These are phyloP conservation scores for Malus fusca DNA, from an alignment of 306 rosid species.

Conservation along the genomic window DNA sequence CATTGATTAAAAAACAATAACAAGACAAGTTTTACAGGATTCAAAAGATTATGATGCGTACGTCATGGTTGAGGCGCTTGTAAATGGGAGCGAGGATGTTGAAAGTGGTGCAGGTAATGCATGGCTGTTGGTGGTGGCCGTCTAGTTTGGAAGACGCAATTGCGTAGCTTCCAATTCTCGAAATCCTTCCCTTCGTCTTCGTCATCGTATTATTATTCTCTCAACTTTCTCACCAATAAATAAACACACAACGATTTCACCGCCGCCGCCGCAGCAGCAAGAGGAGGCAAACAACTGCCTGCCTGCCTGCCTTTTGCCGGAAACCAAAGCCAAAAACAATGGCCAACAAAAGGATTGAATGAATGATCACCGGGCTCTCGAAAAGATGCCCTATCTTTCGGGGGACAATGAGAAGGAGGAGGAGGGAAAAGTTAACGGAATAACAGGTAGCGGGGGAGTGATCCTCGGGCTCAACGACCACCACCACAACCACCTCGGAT, in stretches of 20 bases:
- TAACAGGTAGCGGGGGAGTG: constrained; percentile 12
- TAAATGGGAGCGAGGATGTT: constrained; percentile 98
- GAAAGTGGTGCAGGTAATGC: constrained; percentile 87
- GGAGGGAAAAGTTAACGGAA: constrained; percentile 11
- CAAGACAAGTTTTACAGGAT: neutral
- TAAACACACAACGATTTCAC: neutral
- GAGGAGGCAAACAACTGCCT: neutral
- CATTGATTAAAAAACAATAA: neutral
- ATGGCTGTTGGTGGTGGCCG: constrained; percentile 55
- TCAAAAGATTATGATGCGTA: constrained; percentile 2
- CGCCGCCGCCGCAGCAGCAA: neutral
- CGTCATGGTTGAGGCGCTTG: constrained; percentile 74
- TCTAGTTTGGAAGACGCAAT: constrained; percentile 67
- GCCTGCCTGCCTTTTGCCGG: neutral
- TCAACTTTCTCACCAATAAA: constrained; percentile 17
- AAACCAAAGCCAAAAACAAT: neutral
- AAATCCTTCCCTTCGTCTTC: constrained; percentile 62
- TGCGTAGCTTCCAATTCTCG: constrained; percentile 74
- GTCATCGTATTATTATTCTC: constrained; percentile 21
- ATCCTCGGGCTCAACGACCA: neutral
- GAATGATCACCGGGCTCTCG: neutral
- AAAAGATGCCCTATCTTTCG: neutral
- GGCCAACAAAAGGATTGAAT: neutral
- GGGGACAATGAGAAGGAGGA: neutral
- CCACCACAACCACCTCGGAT: neutral